Conservation (phyloP, 495 filamentous ascomycete species). For the Aspergillus panamensis region DNA sequence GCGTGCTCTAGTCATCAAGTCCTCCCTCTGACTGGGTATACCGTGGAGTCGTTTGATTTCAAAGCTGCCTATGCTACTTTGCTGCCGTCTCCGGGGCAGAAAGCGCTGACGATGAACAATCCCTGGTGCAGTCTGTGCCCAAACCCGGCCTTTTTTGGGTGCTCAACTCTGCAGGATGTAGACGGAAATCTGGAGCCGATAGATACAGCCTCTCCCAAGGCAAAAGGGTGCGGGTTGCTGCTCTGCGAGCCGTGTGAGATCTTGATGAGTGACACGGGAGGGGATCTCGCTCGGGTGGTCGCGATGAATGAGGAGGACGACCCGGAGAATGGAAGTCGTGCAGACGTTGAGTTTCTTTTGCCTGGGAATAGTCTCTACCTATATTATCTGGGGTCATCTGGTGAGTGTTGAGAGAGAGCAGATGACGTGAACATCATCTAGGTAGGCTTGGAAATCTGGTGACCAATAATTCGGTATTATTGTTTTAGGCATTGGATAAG, state of each 20-base stretch:
- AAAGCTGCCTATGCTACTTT: slow-evolving; percentile 26
- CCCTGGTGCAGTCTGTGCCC: slow-evolving; percentile 44
- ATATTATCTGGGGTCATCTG: neutral
- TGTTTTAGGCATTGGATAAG: too few species aligned
- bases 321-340: slow-evolving; percentile 29
- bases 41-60: slow-evolving; percentile 21
- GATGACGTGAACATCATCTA: neutral
- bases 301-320: slow-evolving; percentile 18
- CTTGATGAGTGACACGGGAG: slow-evolving; percentile 22
- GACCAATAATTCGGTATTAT: neutral
- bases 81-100: slow-evolving; percentile 1
- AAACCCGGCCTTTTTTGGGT: slow-evolving; percentile 34
- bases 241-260: slow-evolving; percentile 38
- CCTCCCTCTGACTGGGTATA: slow-evolving; percentile 19
- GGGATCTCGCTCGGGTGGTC: slow-evolving; percentile 30
- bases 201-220: slow-evolving; percentile 3
- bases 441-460: neutral
- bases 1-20: slow-evolving; percentile 33
- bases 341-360: slow-evolving; percentile 36
- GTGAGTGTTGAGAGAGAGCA: neutral
- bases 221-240: slow-evolving; percentile 37
- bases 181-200: slow-evolving; percentile 17
- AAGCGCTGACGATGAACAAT: slow-evolving; percentile 15
- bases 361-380: slow-evolving; percentile 12
- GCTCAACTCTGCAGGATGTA: slow-evolving; percentile 19